Conservation (phyloP, 768 basidiomycete species). For the Asterophora parasitica region DNA sequence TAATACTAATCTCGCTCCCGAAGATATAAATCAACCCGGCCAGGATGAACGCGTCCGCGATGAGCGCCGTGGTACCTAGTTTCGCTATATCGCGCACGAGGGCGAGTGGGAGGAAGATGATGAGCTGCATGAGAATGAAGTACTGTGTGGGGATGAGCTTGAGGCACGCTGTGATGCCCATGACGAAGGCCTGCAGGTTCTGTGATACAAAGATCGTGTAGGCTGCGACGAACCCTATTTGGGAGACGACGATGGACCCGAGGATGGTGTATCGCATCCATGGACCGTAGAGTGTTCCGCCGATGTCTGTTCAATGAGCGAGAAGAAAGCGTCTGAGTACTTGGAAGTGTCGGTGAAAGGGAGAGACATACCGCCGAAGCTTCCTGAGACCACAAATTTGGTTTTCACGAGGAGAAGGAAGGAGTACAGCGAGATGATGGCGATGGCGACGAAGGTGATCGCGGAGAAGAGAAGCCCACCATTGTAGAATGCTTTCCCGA, state of each 20-base stretch:
- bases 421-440: slow-evolving; percentile 83
- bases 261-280: slow-evolving; percentile 93
- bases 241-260: slow-evolving; percentile 81
- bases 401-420: slow-evolving; percentile 88
- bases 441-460: slow-evolving; percentile 73
- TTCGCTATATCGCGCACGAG: slow-evolving; percentile 94
- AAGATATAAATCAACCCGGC: slow-evolving; percentile 85
- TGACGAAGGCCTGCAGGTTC: slow-evolving; percentile 84
- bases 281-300: slow-evolving; percentile 84
- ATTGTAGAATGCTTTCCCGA: slow-evolving; percentile 72
- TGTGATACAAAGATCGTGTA: slow-evolving; percentile 96
- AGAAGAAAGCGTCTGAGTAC: too few species aligned
- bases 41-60: slow-evolving; percentile 94
- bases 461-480: slow-evolving; percentile 91
- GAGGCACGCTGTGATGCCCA: slow-evolving; percentile 73
- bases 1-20: slow-evolving; percentile 71
- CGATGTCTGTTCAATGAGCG: slow-evolving; percentile 62
- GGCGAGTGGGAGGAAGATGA: slow-evolving; percentile 86
- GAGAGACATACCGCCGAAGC: slow-evolving; percentile 87
- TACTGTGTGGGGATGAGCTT: slow-evolving; percentile 63
- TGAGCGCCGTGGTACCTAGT: slow-evolving; percentile 83
- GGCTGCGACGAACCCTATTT: slow-evolving; percentile 82
- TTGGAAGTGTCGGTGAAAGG: too few species aligned
- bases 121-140: slow-evolving; percentile 78
- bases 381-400: slow-evolving; percentile 85